These are phyloP conservation scores for Ganoderma boninense DNA, from an alignment of 1,284 basidiomycete species.

Conservation along the genomic window DNA sequence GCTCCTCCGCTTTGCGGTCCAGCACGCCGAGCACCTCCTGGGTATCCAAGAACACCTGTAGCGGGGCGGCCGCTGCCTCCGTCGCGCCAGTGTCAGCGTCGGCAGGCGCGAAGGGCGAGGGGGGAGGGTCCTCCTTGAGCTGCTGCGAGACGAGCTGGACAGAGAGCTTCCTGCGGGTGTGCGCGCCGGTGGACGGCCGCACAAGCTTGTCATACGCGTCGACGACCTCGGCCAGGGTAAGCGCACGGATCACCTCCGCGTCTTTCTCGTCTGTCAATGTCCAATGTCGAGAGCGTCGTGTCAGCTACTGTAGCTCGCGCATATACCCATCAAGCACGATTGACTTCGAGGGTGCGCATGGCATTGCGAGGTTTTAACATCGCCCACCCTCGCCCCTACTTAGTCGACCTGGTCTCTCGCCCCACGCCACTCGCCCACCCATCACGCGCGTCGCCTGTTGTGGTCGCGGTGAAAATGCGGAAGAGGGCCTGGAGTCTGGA, in stretches of 20 bases:
- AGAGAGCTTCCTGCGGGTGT: conserved; percentile 39
- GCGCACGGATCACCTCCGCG: conserved; percentile 31
- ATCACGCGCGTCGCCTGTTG: neutral
- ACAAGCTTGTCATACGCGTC: conserved; percentile 36
- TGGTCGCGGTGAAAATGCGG: neutral
- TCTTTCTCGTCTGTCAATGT: conserved; percentile 36
- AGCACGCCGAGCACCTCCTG: conserved; percentile 5
- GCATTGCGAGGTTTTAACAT: neutral
- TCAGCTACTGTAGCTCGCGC: neutral
- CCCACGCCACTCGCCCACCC: neutral
- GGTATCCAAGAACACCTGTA: neutral
- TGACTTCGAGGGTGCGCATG: neutral
- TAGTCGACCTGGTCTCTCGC: neutral
- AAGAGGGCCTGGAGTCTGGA: neutral
- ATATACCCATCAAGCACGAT: neutral
- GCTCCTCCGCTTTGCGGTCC: conserved; percentile 19
- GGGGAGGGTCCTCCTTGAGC: conserved; percentile 18
- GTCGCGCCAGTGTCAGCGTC: neutral
- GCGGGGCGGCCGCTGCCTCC: neutral
- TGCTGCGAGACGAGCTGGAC: conserved; percentile 40
- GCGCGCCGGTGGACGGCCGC: conserved; percentile 29
- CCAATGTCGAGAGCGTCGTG: neutral
- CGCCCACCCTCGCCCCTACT: no score
- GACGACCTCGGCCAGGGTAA: conserved; percentile 35
- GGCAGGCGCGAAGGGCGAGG: neutral